Percentiles rank a stretch among this genome's conserved stretches.
Conservation (phyloP, 2,329 filamentous ascomycete species). For the Cytospora paraplurivora region DNA sequence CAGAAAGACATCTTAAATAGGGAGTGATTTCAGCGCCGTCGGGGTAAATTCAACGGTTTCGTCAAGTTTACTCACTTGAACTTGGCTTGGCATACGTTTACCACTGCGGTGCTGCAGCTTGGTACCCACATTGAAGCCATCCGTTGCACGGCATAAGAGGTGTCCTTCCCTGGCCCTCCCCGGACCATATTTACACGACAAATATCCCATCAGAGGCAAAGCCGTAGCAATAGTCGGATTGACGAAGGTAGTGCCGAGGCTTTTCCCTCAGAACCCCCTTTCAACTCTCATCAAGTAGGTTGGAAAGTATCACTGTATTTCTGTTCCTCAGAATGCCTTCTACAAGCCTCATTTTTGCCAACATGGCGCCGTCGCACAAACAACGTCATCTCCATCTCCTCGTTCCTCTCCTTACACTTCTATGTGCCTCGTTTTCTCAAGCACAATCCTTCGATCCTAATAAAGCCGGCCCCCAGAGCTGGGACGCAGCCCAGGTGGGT, state of each 20-base stretch:
- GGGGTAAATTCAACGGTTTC: neutral
- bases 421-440: slow-evolving; percentile 26
- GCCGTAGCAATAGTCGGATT: no score
- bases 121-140: neutral
- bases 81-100: neutral
- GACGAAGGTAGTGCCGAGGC: no score
- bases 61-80: neutral
- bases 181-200: no score
- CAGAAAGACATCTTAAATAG: no score
- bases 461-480: slow-evolving; percentile 35
- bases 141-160: no score
- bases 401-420: slow-evolving; percentile 12
- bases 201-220: no score
- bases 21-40: no score
- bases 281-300: neutral
- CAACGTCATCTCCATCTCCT: neutral
- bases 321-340: neutral
- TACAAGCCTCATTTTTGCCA: neutral
- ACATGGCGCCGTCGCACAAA: neutral
- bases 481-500: slow-evolving; percentile 38
- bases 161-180: no score
- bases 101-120: neutral
- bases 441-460: slow-evolving; percentile 39
- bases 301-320: neutral
- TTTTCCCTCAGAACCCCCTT: no score